These are phyloP conservation scores for Candida namnaoensis DNA, from an alignment of 805 yeast species.

Conservation along the genomic window DNA sequence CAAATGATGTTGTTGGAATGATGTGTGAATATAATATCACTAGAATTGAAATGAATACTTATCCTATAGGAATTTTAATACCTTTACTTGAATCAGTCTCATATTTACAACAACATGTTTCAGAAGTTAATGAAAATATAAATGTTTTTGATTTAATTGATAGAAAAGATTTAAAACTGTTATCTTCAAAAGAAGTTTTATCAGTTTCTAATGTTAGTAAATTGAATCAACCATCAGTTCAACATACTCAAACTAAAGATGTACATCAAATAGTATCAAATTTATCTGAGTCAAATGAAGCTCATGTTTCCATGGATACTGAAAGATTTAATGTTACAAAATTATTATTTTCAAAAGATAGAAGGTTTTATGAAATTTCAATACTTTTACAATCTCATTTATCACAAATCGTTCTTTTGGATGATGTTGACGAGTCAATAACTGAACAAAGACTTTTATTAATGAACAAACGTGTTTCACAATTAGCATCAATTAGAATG, in stretches of 20 bases:
- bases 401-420: slow-evolving; percentile 40
- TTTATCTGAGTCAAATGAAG: slow-evolving; percentile 33
- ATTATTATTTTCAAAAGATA: slow-evolving; percentile 66
- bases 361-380: slow-evolving; percentile 73
- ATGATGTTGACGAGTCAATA: background rate
- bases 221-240: background rate
- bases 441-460: no score
- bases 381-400: slow-evolving; percentile 62
- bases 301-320: slow-evolving; percentile 56
- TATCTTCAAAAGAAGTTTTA: slow-evolving; percentile 1
- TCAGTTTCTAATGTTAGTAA: background rate
- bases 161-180: slow-evolving; percentile 48
- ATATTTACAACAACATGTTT: slow-evolving; percentile 43
- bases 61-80: slow-evolving; percentile 62
- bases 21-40: slow-evolving; percentile 51
- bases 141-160: slow-evolving; percentile 49
- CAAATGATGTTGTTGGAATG: slow-evolving; percentile 48
- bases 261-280: slow-evolving; percentile 30
- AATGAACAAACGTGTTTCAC: no score
- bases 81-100: slow-evolving; percentile 59
- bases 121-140: slow-evolving; percentile 34
- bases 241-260: slow-evolving; percentile 25
- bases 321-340: slow-evolving; percentile 62
- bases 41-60: slow-evolving; percentile 48
- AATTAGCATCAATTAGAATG: slow-evolving; percentile 57